phyloP scores from a whole-genome alignment of 2,329 filamentous ascomycete genomes.

The Aspergillus neoniger region DNA sequence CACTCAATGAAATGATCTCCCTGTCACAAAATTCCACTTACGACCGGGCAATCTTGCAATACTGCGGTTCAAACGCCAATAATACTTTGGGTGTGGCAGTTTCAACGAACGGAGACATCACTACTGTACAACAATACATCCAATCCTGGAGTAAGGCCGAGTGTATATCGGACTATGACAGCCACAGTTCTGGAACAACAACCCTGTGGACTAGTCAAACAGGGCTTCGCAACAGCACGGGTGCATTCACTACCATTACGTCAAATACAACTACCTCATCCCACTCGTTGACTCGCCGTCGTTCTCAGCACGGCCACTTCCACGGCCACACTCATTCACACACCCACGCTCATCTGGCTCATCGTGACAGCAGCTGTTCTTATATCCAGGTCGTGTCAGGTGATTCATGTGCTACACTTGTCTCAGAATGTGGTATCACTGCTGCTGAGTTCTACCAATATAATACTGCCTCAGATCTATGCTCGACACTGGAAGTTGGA shows the following conservation, averaged over 20 bases:
- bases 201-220: background rate
- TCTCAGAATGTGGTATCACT: constrained; percentile 42
- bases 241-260: background rate
- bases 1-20: background rate
- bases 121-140: background rate
- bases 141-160: background rate
- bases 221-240: background rate
- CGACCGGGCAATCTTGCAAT: background rate
- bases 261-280: background rate
- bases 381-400: constrained; percentile 32
- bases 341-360: too few relatives aligned
- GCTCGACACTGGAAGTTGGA: constrained; percentile 30
- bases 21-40: too few relatives aligned
- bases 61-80: background rate
- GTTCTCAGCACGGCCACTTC: background rate
- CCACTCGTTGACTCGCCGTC: background rate
- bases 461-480: constrained; percentile 34
- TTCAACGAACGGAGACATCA: background rate
- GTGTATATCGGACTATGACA: background rate
- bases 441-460: constrained; percentile 41
- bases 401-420: constrained; percentile 42
- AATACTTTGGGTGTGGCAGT: background rate
- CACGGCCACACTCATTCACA: background rate
- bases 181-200: background rate
- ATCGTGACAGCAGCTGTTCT: background rate